These are phyloP conservation scores for Gymnopilus dilepis DNA, from an alignment of 768 basidiomycete genomes.

Conservation along the genomic window DNA sequence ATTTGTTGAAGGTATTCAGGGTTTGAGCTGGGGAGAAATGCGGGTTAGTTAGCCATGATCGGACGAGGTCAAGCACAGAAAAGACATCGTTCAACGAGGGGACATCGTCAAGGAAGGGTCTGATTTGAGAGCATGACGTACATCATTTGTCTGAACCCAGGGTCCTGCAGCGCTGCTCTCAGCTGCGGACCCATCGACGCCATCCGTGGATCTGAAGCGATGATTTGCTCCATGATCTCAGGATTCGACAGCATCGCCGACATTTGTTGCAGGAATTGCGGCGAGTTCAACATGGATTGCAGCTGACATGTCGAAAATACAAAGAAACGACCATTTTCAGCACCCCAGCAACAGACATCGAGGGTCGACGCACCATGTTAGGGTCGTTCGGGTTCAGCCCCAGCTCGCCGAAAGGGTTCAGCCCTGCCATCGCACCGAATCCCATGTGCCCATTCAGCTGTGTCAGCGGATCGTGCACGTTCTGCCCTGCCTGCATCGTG, in stretches of 20 bases:
- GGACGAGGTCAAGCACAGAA: background rate
- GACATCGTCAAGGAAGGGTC: background rate
- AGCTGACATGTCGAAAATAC: constrained; percentile 48
- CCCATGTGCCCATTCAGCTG: constrained; percentile 80
- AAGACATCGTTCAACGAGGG: background rate
- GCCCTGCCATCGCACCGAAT: constrained; percentile 79
- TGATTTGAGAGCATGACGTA: constrained; percentile 39
- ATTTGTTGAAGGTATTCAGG: constrained; percentile 77
- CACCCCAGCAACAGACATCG: background rate
- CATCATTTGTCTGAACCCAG: constrained; percentile 78
- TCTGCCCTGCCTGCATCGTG: constrained; percentile 91
- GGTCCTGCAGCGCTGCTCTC: constrained; percentile 77
- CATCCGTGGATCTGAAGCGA: constrained; percentile 81
- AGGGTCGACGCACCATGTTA: constrained; percentile 72
- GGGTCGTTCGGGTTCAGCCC: constrained; percentile 93
- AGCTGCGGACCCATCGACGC: constrained; percentile 80
- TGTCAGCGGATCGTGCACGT: constrained; percentile 84
- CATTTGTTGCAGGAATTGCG: constrained; percentile 90
- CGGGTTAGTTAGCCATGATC: background rate
- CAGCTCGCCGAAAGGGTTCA: constrained; percentile 93
- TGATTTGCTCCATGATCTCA: constrained; percentile 85
- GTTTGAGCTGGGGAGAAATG: constrained; percentile 58
- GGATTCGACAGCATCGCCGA: constrained; percentile 86
- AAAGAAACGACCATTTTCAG: background rate
- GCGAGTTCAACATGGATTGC: constrained; percentile 84